Conservation (phyloP, 2,329 filamentous ascomycete genomes). For the Xylariaceae sp. region DNA sequence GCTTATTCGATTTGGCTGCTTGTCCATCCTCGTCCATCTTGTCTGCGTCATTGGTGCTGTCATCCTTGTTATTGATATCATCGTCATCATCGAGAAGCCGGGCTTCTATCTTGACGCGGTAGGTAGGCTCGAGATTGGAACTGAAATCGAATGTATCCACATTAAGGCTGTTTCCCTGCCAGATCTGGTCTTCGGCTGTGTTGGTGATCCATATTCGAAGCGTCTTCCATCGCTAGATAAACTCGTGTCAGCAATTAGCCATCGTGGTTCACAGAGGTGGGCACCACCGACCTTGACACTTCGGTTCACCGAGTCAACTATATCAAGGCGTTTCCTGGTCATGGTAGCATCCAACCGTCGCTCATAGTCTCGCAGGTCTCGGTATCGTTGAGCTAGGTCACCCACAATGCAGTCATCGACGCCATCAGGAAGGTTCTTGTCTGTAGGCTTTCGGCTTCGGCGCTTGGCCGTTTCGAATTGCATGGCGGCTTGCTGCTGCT, state of each 20-base stretch:
- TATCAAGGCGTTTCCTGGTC: conserved; percentile 88
- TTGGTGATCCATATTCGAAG: conserved; percentile 94
- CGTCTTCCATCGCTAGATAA: conserved; percentile 66
- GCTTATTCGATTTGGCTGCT: conserved; percentile 35
- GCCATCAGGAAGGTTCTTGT: conserved; percentile 90
- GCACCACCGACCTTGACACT: conserved; percentile 58
- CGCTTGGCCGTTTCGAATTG: conserved; percentile 67
- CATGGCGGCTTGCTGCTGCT: conserved; percentile 48
- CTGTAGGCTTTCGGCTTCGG: conserved; percentile 83
- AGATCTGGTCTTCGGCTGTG: conserved; percentile 88
- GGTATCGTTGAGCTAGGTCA: conserved; percentile 78
- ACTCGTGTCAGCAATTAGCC: conserved; percentile 13
- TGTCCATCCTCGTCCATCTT: conserved; percentile 58
- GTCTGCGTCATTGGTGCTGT: conserved; percentile 45
- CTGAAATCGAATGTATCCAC: conserved; percentile 79
- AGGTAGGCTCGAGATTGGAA: conserved; percentile 72
- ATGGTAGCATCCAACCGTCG: conserved; percentile 85
- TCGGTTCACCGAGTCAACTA: conserved; percentile 74
- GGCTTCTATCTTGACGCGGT: conserved; percentile 88
- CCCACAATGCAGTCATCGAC: conserved; percentile 79
- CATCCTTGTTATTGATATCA: conserved; percentile 42
- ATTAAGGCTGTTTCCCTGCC: conserved; percentile 70
- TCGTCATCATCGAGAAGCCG: conserved; percentile 70
- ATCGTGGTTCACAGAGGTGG: not conserved
- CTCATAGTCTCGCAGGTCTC: conserved; percentile 80